Evolutionary conservation across 352 stramenopile species (phyloP).

Genomic region (Pythium myriotylum): DNA sequence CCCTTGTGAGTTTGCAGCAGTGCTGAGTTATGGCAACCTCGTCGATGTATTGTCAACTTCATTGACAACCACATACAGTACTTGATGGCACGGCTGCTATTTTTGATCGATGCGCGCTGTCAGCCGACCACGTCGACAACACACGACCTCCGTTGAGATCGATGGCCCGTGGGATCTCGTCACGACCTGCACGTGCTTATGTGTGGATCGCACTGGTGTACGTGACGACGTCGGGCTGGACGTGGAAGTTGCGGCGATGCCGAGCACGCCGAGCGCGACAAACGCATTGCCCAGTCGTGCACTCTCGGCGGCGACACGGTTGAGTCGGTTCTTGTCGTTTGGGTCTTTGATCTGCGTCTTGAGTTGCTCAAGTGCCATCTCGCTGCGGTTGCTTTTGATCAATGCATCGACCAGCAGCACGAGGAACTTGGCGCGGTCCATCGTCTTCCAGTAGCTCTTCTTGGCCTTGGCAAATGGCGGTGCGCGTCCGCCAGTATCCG

Average conservation of each 20-base stretch:
- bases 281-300: constrained; percentile 64
- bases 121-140: too few relatives aligned
- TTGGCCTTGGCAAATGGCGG: constrained; percentile 33
- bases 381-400: constrained; percentile 73
- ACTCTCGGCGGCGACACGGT: constrained; percentile 69
- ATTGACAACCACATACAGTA: too few relatives aligned
- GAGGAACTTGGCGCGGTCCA: constrained; percentile 70
- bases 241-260: constrained; percentile 70
- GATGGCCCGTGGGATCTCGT: constrained; percentile 53
- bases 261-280: constrained; percentile 68
- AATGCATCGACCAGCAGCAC: constrained; percentile 73
- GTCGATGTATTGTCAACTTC: too few relatives aligned
- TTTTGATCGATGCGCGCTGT: too few relatives aligned
- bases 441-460: constrained; percentile 33
- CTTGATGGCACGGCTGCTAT: too few relatives aligned
- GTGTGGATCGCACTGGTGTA: constrained; percentile 85
- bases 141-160: too few relatives aligned
- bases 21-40: too few relatives aligned
- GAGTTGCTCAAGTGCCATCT: constrained; percentile 57
- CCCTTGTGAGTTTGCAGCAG: too few relatives aligned
- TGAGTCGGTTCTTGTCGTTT: constrained; percentile 52
- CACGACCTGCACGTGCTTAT: constrained; percentile 56
- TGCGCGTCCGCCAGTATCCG: constrained; percentile 22
- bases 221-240: constrained; percentile 66
- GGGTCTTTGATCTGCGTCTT: constrained; percentile 54